phyloP scores from a whole-genome alignment of 2,329 filamentous ascomycete genomes.

The Capronia americana region DNA sequence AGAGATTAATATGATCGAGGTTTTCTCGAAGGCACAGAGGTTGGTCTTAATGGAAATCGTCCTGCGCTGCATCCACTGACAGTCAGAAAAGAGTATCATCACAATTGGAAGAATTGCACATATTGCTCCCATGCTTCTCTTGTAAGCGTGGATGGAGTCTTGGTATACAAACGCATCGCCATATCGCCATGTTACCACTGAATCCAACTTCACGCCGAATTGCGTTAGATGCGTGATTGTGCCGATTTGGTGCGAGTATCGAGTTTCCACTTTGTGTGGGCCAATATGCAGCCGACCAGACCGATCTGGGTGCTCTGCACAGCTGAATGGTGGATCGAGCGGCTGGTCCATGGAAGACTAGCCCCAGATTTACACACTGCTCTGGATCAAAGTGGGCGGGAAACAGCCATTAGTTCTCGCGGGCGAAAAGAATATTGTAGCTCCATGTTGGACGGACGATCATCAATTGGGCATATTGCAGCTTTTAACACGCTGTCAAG shows the following conservation, averaged over 20 bases:
- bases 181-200: too few relatives aligned
- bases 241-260: neutral
- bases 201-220: too few relatives aligned
- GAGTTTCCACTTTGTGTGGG: too few relatives aligned
- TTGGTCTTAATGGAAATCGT: neutral
- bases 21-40: too few relatives aligned
- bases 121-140: too few relatives aligned
- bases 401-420: neutral
- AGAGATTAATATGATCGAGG: too few relatives aligned
- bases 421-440: neutral
- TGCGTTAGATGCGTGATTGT: neutral
- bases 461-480: neutral
- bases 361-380: neutral
- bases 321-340: neutral
- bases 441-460: neutral
- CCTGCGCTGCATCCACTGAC: neutral
- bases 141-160: too few relatives aligned
- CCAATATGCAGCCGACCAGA: neutral
- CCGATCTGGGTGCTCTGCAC: neutral
- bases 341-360: neutral
- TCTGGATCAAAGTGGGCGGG: neutral
- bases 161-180: too few relatives aligned
- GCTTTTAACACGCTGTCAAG: neutral
- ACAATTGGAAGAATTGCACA: neutral
- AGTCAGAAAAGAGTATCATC: neutral